Evolutionary conservation across 805 yeast genomes (phyloP).

Genomic region (Schizosaccharomyces japonicus): DNA sequence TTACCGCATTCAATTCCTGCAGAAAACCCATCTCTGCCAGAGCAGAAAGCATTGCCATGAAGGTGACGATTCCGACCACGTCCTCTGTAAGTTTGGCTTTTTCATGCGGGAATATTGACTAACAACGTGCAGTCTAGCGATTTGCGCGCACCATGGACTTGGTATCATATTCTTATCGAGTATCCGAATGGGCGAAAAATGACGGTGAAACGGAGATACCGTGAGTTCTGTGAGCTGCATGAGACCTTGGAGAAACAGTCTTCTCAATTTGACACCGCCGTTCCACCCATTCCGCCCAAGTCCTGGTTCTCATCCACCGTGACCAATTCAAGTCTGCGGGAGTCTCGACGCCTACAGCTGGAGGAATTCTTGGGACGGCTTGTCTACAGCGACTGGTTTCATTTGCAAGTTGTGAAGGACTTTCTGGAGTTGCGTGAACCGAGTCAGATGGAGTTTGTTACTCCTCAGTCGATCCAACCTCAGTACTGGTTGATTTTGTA

Average conservation of each 20-base stretch:
- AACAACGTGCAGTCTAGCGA: background rate
- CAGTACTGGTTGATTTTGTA: background rate
- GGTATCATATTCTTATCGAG: background rate
- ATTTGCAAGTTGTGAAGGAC: background rate
- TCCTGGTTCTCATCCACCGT: conserved; percentile 1
- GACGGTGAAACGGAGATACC: background rate
- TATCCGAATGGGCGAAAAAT: background rate
- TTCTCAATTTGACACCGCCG: background rate
- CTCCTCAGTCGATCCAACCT: background rate
- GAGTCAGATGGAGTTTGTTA: too few relatives aligned
- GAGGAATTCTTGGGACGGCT: background rate
- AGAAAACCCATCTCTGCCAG: too few relatives aligned
- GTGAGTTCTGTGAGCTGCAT: background rate
- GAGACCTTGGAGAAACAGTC: background rate
- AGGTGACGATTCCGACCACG: background rate
- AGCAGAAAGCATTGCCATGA: background rate
- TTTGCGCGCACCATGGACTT: background rate
- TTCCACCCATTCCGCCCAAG: background rate
- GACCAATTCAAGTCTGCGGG: background rate
- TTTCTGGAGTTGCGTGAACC: background rate
- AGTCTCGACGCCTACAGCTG: background rate
- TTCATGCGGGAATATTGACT: background rate
- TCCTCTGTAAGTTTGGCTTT: background rate
- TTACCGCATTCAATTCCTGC: too few relatives aligned
- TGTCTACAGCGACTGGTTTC: background rate